Evolutionary conservation across 257 asterid genomes (phyloP).

Genomic region (Nicotiana tomentosiformis): DNA sequence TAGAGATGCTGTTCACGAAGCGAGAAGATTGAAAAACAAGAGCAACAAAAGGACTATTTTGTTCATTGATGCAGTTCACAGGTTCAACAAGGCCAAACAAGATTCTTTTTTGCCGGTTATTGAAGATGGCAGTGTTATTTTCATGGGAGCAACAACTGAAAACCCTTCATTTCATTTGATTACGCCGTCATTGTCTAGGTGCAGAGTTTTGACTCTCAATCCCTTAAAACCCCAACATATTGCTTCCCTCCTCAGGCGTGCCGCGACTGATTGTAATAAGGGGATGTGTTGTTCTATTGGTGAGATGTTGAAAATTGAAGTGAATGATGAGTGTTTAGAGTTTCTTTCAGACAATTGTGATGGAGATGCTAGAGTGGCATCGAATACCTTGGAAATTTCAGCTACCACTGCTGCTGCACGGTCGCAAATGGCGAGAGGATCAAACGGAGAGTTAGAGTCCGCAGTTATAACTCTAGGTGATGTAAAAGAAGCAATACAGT

Average conservation of each 20-base stretch:
- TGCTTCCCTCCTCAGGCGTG: conserved; percentile 34
- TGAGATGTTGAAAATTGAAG: conserved; percentile 12
- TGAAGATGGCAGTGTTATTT: conserved; percentile 80
- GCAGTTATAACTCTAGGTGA: conserved; percentile 20
- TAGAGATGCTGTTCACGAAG: conserved; percentile 64
- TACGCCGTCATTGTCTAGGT: conserved; percentile 75
- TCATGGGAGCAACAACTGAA: conserved; percentile 92
- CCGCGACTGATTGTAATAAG: conserved; percentile 30
- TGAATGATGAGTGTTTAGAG: conserved; percentile 37
- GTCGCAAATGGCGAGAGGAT: background rate
- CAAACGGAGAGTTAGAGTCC: background rate
- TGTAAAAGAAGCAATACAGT: conserved; percentile 56
- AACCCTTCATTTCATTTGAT: conserved; percentile 81
- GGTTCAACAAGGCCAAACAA: conserved; percentile 85
- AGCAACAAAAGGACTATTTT: conserved; percentile 44
- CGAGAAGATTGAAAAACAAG: conserved; percentile 32
- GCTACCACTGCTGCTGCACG: conserved; percentile 47
- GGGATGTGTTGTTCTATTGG: conserved; percentile 27
- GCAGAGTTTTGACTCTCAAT: conserved; percentile 55
- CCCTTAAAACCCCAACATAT: conserved; percentile 53
- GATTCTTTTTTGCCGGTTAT: conserved; percentile 80
- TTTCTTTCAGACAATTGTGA: conserved; percentile 57
- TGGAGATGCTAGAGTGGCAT: conserved; percentile 76
- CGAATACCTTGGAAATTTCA: conserved; percentile 60
- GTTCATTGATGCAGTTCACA: conserved; percentile 80